Evolutionary conservation across 257 asterid genomes (phyloP).

Genomic region (Nicotiana paniculata): DNA sequence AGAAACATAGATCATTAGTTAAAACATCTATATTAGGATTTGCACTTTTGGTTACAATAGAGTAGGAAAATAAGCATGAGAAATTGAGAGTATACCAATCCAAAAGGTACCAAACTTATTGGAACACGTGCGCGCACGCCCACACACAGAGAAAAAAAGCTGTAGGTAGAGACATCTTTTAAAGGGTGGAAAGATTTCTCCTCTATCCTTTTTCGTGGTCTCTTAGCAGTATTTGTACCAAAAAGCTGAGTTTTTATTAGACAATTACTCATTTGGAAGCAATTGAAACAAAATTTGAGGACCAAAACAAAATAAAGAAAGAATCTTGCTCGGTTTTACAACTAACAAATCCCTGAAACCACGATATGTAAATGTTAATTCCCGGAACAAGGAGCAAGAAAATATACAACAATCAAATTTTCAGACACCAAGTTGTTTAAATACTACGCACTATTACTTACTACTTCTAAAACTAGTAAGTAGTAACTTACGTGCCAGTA

Average conservation of each 20-base stretch:
- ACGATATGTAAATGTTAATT: not conserved
- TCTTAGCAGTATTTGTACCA: not conserved
- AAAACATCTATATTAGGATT: not conserved
- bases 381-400: not conserved
- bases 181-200: not conserved
- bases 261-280: not conserved
- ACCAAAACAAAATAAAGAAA: not conserved
- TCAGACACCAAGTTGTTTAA: not conserved
- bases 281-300: not conserved
- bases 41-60: not conserved
- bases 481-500: constrained; percentile 71
- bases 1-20: not conserved
- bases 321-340: not conserved
- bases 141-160: too few relatives aligned
- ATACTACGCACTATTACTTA: not conserved
- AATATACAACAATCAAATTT: not conserved
- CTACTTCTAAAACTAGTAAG: not conserved
- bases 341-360: not conserved
- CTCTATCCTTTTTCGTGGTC: not conserved
- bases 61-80: not conserved
- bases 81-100: not conserved
- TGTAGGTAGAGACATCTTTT: not conserved
- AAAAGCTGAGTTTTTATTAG: not conserved
- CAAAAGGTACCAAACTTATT: not conserved
- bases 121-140: not conserved